These are phyloP conservation scores for Breynia disticha DNA, from an alignment of 441 rosid species.

Conservation along the genomic window DNA sequence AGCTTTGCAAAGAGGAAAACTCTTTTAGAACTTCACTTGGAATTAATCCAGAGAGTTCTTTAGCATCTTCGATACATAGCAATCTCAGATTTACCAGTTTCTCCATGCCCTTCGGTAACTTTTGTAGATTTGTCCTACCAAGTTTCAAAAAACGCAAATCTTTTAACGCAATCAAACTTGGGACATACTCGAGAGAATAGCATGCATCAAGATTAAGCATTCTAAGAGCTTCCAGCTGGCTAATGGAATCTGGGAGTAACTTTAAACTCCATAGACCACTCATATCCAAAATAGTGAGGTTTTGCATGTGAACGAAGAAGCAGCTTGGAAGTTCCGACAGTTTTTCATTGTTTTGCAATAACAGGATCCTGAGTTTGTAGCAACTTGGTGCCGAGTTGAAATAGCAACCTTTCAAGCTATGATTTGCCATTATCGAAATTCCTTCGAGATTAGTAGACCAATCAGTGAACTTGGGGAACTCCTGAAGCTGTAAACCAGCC, in stretches of 20 bases:
- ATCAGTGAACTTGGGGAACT: conserved; percentile 5
- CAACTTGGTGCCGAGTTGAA: conserved; percentile 1
- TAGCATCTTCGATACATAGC: neutral
- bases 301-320: neutral
- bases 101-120: neutral
- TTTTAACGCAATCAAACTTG: neutral
- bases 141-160: neutral
- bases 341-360: neutral
- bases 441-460: conserved; percentile 14
- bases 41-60: neutral
- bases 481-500: conserved; percentile 6
- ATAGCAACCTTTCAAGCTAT: neutral
- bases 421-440: conserved; percentile 12
- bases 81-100: neutral
- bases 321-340: neutral
- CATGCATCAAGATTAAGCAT: neutral
- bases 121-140: neutral
- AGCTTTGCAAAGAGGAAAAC: neutral
- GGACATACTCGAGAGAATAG: neutral
- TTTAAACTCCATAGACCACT: neutral
- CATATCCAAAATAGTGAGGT: neutral
- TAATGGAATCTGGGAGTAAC: neutral
- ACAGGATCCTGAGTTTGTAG: conserved; percentile 5
- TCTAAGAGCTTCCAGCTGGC: neutral
- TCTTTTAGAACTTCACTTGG: neutral